These are phyloP conservation scores for Sonneratia alba DNA, from an alignment of 345 rosid species.

Conservation along the genomic window DNA sequence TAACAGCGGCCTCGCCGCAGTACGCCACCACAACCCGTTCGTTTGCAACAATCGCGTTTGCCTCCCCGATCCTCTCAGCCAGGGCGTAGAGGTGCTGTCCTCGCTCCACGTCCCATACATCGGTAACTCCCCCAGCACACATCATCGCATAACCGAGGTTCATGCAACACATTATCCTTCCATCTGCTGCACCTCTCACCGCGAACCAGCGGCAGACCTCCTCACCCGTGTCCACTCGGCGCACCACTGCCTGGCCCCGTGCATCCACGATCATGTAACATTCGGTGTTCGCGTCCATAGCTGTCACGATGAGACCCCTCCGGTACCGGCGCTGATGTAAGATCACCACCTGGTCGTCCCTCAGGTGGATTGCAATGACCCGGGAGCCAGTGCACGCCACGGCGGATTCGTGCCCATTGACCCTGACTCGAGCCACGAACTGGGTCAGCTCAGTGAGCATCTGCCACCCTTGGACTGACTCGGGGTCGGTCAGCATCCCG, in stretches of 20 bases:
- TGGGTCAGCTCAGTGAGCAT: conserved; percentile 53
- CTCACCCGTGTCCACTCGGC: conserved; percentile 31
- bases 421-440: conserved; percentile 52
- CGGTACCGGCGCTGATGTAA: conserved; percentile 24
- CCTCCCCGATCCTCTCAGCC: conserved; percentile 43
- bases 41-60: conserved; percentile 45
- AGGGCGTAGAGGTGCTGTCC: conserved; percentile 36
- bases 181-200: conserved; percentile 16
- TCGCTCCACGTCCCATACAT: conserved; percentile 49
- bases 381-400: conserved; percentile 65
- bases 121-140: conserved; percentile 53
- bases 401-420: conserved; percentile 40
- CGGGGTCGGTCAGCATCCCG: conserved; percentile 54
- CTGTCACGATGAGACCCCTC: conserved; percentile 39
- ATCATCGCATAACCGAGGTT: conserved; percentile 54
- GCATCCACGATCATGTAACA: conserved; percentile 46
- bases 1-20: conserved; percentile 19
- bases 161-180: conserved; percentile 49
- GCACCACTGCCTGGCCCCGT: conserved; percentile 49
- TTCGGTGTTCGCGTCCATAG: conserved; percentile 33
- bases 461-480: conserved; percentile 72
- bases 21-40: conserved; percentile 74
- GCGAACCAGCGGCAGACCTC: conserved; percentile 49
- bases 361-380: conserved; percentile 40
- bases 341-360: conserved; percentile 42